These are phyloP conservation scores for Cryptococcus depauperatus DNA, from an alignment of 1,284 basidiomycete species.

Conservation along the genomic window DNA sequence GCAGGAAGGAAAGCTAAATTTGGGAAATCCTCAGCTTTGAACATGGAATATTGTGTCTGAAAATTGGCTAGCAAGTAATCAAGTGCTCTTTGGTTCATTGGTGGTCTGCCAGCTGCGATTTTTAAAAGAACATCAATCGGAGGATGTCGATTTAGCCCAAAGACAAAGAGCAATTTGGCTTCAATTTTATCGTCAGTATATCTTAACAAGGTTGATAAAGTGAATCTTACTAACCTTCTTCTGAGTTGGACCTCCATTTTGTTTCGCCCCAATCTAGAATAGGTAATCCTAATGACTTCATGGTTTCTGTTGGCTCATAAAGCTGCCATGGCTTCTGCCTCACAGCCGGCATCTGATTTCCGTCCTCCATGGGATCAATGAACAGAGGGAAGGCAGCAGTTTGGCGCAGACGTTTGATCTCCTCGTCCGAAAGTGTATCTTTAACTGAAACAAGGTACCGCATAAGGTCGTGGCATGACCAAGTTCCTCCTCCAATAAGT, in stretches of 20 bases:
- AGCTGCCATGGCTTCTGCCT: constrained; percentile 61
- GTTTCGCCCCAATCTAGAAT: constrained; percentile 78
- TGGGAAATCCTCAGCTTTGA: constrained; percentile 55
- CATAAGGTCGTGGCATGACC: constrained; percentile 52
- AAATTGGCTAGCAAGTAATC: constrained; percentile 71
- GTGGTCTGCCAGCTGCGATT: constrained; percentile 53
- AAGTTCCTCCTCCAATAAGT: constrained; percentile 40
- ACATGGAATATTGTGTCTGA: constrained; percentile 52
- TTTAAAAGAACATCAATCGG: constrained; percentile 59
- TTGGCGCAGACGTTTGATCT: constrained; percentile 63
- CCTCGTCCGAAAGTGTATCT: constrained; percentile 58
- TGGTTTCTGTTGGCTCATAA: constrained; percentile 73
- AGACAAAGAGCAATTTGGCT: constrained; percentile 74
- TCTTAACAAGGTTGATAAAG: constrained; percentile 3
- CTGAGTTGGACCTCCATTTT: constrained; percentile 70
- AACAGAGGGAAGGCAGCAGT: constrained; percentile 77
- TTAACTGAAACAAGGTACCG: constrained; percentile 84
- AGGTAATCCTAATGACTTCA: constrained; percentile 68
- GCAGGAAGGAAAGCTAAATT: constrained; percentile 75
- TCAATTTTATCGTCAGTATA: too few relatives aligned
- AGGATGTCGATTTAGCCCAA: constrained; percentile 70
- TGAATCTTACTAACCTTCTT: constrained; percentile 59
- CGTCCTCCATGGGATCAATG: constrained; percentile 34
- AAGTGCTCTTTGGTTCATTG: constrained; percentile 51
- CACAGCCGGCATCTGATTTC: constrained; percentile 23